A percentile compares a stretch with the other conserved stretches of the same genome.
These are phyloP conservation scores for Neurospora sp. DNA, from an alignment of 2,329 filamentous ascomycete genomes.

Conservation along the genomic window DNA sequence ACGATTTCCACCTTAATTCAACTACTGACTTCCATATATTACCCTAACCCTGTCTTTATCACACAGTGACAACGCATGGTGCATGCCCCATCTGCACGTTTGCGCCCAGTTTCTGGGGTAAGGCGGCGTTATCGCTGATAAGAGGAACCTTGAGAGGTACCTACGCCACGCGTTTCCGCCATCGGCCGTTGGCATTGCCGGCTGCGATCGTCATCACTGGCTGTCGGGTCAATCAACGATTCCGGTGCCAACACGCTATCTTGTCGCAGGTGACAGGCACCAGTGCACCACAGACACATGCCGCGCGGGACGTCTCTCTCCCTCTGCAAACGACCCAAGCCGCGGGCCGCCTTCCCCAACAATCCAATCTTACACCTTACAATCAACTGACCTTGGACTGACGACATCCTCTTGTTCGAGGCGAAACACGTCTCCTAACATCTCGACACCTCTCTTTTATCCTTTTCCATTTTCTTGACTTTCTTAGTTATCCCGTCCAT, in stretches of 20 bases:
- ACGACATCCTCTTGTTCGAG: background rate
- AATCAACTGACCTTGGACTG: background rate
- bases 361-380: background rate
- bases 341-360: background rate
- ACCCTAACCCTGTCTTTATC: background rate
- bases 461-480: background rate
- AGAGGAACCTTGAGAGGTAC: background rate
- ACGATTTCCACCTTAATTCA: background rate
- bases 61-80: background rate
- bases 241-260: background rate
- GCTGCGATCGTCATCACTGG: background rate
- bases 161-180: background rate
- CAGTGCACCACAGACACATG: background rate
- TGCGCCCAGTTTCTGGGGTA: background rate
- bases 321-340: background rate
- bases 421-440: background rate
- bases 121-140: background rate
- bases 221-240: background rate
- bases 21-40: background rate
- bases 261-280: background rate
- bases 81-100: background rate
- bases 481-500: background rate
- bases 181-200: background rate
- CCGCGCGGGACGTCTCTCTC: background rate
- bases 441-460: background rate